Conservation (phyloP, 2,329 filamentous ascomycete species). For the Colletotrichum aenigma region DNA sequence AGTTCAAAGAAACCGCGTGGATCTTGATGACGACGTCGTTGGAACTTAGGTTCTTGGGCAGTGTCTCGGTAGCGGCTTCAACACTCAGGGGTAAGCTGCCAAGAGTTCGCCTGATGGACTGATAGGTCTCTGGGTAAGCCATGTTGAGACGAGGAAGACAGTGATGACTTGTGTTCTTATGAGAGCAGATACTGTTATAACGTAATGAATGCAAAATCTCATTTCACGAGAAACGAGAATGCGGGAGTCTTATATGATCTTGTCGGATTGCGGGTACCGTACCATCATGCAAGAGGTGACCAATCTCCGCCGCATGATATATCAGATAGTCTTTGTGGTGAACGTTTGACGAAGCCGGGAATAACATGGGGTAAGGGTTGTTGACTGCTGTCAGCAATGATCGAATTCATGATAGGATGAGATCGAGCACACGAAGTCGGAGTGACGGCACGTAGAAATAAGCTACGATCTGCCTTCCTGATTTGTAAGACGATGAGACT, state of each 20-base stretch:
- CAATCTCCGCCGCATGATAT: background rate
- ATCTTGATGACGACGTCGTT: background rate
- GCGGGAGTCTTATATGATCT: background rate
- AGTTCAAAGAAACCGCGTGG: slow-evolving; percentile 17
- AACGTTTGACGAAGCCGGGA: background rate
- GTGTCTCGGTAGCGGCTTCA: background rate
- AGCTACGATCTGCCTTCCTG: background rate
- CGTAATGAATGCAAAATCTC: background rate
- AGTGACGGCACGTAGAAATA: background rate
- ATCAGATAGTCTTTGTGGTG: background rate
- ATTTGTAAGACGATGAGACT: background rate
- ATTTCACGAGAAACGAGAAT: background rate
- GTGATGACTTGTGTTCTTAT: background rate
- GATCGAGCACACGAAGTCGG: background rate
- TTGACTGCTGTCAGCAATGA: background rate
- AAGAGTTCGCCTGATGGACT: background rate
- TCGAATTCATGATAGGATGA: background rate
- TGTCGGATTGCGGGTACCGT: background rate
- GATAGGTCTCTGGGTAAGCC: background rate
- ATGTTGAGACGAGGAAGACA: background rate
- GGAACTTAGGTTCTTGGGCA: background rate
- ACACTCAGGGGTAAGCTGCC: background rate
- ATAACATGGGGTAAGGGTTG: background rate
- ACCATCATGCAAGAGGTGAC: background rate
- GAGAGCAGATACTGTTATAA: background rate